Evolutionary conservation across 2,329 filamentous ascomycete species (phyloP).

Genomic region (Fusarium tuaranense): DNA sequence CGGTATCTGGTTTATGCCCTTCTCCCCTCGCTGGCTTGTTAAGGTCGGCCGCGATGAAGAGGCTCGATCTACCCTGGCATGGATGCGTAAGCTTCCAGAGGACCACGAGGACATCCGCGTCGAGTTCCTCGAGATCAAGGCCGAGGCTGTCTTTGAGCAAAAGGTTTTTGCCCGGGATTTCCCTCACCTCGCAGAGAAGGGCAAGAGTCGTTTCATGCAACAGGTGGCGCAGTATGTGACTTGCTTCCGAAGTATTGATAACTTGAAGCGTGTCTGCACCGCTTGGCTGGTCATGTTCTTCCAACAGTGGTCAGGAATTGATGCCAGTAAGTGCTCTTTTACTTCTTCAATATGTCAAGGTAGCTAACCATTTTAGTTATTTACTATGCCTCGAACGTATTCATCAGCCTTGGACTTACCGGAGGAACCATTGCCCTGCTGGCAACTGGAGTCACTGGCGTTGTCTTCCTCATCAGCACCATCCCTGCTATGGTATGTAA

Average conservation of each 20-base stretch:
- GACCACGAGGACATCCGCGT: constrained; percentile 77
- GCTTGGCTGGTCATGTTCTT: constrained; percentile 73
- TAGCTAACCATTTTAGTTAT: constrained; percentile 47
- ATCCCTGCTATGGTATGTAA: constrained; percentile 46
- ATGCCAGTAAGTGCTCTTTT: constrained; percentile 10
- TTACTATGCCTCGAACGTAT: constrained; percentile 66
- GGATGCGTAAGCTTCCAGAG: constrained; percentile 69
- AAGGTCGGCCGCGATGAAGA: constrained; percentile 78
- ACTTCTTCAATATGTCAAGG: too few relatives aligned
- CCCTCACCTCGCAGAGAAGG: constrained; percentile 54
- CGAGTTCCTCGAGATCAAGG: constrained; percentile 87
- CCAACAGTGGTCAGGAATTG: constrained; percentile 55
- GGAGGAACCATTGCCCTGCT: constrained; percentile 71
- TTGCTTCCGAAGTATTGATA: constrained; percentile 51
- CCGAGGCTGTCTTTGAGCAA: constrained; percentile 82
- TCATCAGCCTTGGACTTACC: constrained; percentile 71
- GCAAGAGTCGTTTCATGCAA: constrained; percentile 50
- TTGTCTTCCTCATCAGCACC: constrained; percentile 69
- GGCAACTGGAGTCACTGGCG: constrained; percentile 78
- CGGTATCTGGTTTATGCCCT: constrained; percentile 85
- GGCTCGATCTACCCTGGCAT: constrained; percentile 65
- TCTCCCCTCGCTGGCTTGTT: constrained; percentile 81
- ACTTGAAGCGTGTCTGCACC: constrained; percentile 73
- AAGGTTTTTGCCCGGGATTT: constrained; percentile 72
- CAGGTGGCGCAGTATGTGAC: constrained; percentile 63